A percentile compares a stretch with the other conserved stretches of the same genome.
Evolutionary conservation across 352 stramenopile species (phyloP).

Genomic region (Phytophthora cryptogea): DNA sequence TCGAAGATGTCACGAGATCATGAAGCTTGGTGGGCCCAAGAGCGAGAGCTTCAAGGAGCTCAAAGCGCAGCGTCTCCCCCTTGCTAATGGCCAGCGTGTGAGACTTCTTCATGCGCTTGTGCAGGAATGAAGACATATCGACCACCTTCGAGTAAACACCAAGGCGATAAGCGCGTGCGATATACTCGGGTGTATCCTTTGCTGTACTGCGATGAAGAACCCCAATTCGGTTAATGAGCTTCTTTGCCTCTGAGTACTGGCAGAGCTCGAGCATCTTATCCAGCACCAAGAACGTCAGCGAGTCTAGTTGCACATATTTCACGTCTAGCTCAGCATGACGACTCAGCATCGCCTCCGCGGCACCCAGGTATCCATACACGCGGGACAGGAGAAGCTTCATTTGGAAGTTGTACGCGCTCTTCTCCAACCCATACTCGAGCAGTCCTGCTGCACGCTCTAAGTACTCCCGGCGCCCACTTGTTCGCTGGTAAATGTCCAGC

Average conservation of each 20-base stretch:
- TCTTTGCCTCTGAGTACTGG: slow-evolving; percentile 56
- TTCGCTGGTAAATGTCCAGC: slow-evolving; percentile 69
- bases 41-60: slow-evolving; percentile 55
- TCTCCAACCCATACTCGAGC: slow-evolving; percentile 75
- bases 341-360: slow-evolving; percentile 60
- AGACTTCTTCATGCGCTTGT: slow-evolving; percentile 76
- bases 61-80: slow-evolving; percentile 61
- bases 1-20: slow-evolving; percentile 50
- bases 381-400: slow-evolving; percentile 88
- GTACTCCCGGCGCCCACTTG: slow-evolving; percentile 33
- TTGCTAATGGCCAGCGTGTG: slow-evolving; percentile 73
- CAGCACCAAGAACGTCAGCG: slow-evolving; percentile 82
- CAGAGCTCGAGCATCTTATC: slow-evolving; percentile 78
- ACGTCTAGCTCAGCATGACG: slow-evolving; percentile 80
- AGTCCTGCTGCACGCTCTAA: slow-evolving; percentile 61
- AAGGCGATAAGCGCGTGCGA: slow-evolving; percentile 75
- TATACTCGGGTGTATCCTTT: slow-evolving; percentile 82
- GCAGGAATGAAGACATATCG: slow-evolving; percentile 81
- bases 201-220: slow-evolving; percentile 57
- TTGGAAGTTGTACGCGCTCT: slow-evolving; percentile 90
- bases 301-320: slow-evolving; percentile 88
- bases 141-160: slow-evolving; percentile 86
- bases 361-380: slow-evolving; percentile 79
- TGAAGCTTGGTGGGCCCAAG: slow-evolving; percentile 48
- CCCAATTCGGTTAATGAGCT: slow-evolving; percentile 53